These are phyloP conservation scores for Penicillium sp. DNA, from an alignment of 2,329 filamentous ascomycete species.

Conservation along the genomic window DNA sequence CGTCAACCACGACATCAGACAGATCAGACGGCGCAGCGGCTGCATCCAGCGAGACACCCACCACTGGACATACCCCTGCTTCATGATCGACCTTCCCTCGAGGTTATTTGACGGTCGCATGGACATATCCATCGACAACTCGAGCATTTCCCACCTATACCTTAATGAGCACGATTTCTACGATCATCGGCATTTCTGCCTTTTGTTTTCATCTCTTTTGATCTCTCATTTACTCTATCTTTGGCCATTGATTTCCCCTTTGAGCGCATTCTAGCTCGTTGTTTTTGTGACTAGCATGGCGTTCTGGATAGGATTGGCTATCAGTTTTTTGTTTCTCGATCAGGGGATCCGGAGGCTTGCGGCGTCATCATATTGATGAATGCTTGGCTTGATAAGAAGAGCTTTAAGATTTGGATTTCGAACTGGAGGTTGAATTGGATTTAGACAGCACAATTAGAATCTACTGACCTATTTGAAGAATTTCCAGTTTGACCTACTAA, in stretches of 20 bases:
- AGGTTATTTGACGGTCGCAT: not conserved
- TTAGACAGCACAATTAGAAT: not conserved
- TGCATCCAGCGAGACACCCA: not conserved
- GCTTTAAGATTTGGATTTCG: not conserved
- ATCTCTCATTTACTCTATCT: no score
- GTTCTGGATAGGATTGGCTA: slow-evolving; percentile 18
- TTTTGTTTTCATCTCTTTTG: not conserved
- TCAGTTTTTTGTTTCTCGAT: not conserved
- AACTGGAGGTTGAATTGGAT: not conserved
- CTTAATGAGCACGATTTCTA: slow-evolving; percentile 24
- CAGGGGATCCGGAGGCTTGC: not conserved
- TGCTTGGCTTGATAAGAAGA: not conserved
- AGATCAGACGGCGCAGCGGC: not conserved
- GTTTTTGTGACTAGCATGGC: slow-evolving; percentile 29
- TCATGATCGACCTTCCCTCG: not conserved
- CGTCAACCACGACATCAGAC: slow-evolving; percentile 6
- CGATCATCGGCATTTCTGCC: slow-evolving; percentile 25
- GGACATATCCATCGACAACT: not conserved
- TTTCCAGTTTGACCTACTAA: no score
- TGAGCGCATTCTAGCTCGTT: not conserved
- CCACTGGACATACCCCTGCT: slow-evolving; percentile 9
- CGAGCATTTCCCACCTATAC: not conserved
- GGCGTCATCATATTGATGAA: no score
- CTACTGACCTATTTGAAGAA: not conserved
- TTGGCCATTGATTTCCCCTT: not conserved